Evolutionary conservation across 495 filamentous ascomycete genomes (phyloP), one percentile per base, ranked within the genome.

Genomic region (Penicillium macrosclerotiorum): DNA sequence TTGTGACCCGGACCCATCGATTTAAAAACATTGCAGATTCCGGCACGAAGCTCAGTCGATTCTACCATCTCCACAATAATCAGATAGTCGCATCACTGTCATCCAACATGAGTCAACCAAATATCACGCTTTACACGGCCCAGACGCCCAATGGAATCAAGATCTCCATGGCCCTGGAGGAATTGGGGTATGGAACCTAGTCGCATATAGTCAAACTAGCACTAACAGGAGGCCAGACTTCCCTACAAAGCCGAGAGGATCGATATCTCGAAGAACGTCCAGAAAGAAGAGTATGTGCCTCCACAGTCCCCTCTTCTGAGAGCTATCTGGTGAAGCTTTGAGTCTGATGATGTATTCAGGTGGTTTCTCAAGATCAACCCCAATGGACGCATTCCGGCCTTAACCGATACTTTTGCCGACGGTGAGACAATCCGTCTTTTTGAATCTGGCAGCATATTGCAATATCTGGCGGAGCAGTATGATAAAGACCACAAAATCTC

Each of bases 351-450:
- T 2, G 12, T 37, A 1, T 20, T 11, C 31, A 73, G 70, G 43
- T 94, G 88, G 88, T 96, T 92, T 72, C 77, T 95, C 30, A 82
- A 81, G 27, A 93, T 96, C 65, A 95, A 95, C 69, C 91, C 91
- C 41, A 95, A 96, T 60, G 91, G 91, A 54, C 88, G 92, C 45
- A 95, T 96, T 55, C 91, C 91, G n/a, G 91, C 91, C 12, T 54
- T 96, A 18, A 91, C 86, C 18, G 92, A 96, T 63, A 81, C 77
- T 8, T 81, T 85, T 57, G 54, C 52, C 1, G 85, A 93, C 60
- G 89, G 89, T 44, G 73, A 85, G 54, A 68, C 71, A 24, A 90
- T 95, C 64, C 70, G 76, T 13, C 52, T 96, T 3, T 96, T 95
- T 57, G 91, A 96, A 65, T 86, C 80, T 49, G 91, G 88, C 38